Conservation (phyloP, 2,329 filamentous ascomycete species). For the Talaromyces verruculosus region DNA sequence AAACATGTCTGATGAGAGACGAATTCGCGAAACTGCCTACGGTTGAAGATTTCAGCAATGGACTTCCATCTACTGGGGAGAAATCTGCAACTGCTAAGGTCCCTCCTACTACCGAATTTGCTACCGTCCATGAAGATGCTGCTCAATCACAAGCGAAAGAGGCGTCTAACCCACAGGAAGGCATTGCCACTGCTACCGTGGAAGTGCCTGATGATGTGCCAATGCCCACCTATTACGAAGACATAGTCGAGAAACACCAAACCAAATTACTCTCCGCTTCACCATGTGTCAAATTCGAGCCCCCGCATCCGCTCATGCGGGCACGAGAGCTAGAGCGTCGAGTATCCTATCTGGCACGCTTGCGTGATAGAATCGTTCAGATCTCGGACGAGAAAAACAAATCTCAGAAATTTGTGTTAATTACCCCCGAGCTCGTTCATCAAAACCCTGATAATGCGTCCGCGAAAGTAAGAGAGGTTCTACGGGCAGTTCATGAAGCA, state of each 20-base stretch:
- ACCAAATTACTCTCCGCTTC: conserved; percentile 93
- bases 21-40: conserved; percentile 82
- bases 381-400: conserved; percentile 62
- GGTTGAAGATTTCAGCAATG: conserved; percentile 47
- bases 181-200: conserved; percentile 26
- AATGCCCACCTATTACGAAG: conserved; percentile 89
- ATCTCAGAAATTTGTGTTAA: conserved; percentile 78
- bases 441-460: conserved; percentile 76
- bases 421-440: conserved; percentile 94
- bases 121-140: conserved; percentile 14
- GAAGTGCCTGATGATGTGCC: conserved; percentile 74
- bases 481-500: conserved; percentile 92
- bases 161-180: conserved; percentile 22
- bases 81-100: conserved; percentile 14
- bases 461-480: conserved; percentile 83
- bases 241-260: conserved; percentile 89
- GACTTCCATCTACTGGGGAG: conserved; percentile 19
- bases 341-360: conserved; percentile 74
- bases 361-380: conserved; percentile 66
- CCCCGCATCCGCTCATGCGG: conserved; percentile 89
- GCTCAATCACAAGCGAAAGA: conserved; percentile 25
- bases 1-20: conserved; percentile 90
- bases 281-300: conserved; percentile 92
- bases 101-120: conserved; percentile 11
- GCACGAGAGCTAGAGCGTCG: conserved; percentile 86